Base-by-base conservation (phyloP, 352 stramenopile species). In the Globisporangium parvum region DNA sequence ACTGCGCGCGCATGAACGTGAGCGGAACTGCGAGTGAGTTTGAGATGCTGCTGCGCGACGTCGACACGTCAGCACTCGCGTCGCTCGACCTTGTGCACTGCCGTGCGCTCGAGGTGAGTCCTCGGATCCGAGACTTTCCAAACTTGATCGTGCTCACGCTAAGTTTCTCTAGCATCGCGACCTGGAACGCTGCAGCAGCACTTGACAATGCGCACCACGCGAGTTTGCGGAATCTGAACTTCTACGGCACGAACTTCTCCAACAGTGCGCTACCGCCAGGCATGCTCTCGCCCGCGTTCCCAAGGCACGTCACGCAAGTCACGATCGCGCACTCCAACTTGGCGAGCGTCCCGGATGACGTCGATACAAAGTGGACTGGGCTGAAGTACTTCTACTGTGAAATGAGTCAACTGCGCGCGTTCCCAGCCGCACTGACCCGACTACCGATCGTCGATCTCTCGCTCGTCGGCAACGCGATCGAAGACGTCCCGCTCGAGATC, bases 1-100 rank as follows among this genome's bases (percentile, higher is more conserved):
- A 73, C 24, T 75, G 65, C 26, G 20, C 42, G 20, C 47, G 57
- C 2, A 21, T 41, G 20, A 53, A 60, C 2, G 53, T 37, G 26
- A 63, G 4, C 44, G 70, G 66, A 11, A 18, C 12, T 0, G 23
- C 23, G 10, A 24, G 11, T 1, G 64, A 78, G 37, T n/a, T 71
- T 20, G 41, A 49, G 23, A 5, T 10, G 15, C 20, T 66, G 18
- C 61, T 77, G 20, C 20, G 14, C 8, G 21, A 44, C 1, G 48
- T 82, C 24, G 60, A 82, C 20, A 21, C 46, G 5, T 33, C 23
- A 4, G 66, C 64, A 9, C 55, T 72, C 9, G 45, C 47, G 17
- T 49, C 65, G 2, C 35, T 85, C 15, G 57, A 71, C 6, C 58
- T 84, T 17, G 66, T 66, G 4, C 71, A 87, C 21, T 85, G 73